Percentiles rank a stretch among this genome's conserved stretches.
These are phyloP conservation scores for Penicillium taxi DNA, from an alignment of 495 filamentous ascomycete genomes.

Conservation along the genomic window DNA sequence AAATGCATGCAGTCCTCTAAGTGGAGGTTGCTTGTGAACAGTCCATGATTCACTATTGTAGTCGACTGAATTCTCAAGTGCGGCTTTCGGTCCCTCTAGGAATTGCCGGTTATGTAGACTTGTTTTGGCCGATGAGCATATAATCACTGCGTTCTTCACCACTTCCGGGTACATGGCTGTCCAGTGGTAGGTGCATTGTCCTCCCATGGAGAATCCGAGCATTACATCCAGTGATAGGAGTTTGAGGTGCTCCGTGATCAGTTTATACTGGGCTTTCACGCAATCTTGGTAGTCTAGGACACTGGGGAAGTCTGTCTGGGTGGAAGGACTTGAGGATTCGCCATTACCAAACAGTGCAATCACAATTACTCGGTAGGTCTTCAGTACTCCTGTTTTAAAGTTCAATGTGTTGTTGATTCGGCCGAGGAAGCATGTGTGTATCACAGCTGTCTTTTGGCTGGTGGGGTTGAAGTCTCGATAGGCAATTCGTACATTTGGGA, in stretches of 20 bases:
- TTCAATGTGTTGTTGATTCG: slow-evolving; percentile 33
- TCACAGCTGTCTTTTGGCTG: slow-evolving; percentile 27
- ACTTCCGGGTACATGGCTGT: slow-evolving; percentile 53
- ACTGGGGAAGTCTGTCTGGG: slow-evolving; percentile 47
- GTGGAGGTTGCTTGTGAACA: slow-evolving; percentile 18
- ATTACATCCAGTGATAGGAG: slow-evolving; percentile 46
- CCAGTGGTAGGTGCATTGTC: slow-evolving; percentile 57
- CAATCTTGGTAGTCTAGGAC: slow-evolving; percentile 52
- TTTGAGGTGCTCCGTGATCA: slow-evolving; percentile 48
- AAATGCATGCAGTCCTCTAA: slow-evolving; percentile 52
- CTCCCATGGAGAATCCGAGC: slow-evolving; percentile 60
- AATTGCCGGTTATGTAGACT: slow-evolving; percentile 60
- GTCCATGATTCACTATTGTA: slow-evolving; percentile 32
- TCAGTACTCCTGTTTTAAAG: slow-evolving; percentile 42
- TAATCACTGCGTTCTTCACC: slow-evolving; percentile 48
- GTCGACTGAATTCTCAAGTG: slow-evolving; percentile 31
- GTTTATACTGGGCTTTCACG: slow-evolving; percentile 49
- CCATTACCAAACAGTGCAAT: slow-evolving; percentile 60
- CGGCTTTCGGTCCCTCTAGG: slow-evolving; percentile 56
- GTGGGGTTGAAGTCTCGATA: slow-evolving; percentile 37
- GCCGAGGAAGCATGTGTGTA: slow-evolving; percentile 45
- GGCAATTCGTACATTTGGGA: slow-evolving; percentile 30
- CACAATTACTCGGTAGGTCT: slow-evolving; percentile 50
- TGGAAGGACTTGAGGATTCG: slow-evolving; percentile 56
- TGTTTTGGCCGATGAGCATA: slow-evolving; percentile 57